Evolutionary conservation across 2,329 filamentous ascomycete species (phyloP), one percentile per base, ranked within the genome.

Genomic region (Zasmidium cellare): DNA sequence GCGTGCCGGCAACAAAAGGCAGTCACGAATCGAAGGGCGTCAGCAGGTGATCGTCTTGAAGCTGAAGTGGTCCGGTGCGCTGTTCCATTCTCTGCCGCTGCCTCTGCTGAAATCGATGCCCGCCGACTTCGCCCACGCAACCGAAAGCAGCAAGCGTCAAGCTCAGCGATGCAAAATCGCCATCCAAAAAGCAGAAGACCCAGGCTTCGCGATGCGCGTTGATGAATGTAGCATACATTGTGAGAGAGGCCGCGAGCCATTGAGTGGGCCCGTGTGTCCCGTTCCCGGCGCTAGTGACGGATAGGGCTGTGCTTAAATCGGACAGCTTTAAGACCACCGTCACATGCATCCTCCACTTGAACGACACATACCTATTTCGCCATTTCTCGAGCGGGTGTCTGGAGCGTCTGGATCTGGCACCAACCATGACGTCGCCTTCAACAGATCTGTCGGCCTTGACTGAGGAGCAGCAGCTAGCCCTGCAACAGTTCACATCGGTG

Each of bases 401-500:
- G 7, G 28, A 14, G 28, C 28, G 14, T 16, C 12, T 14, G 35
- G 35, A 41, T 41, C 16, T 14, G 3, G n/a, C 16, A 3, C n/a
- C 6, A 41, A 41, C 14, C 35, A 55, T 55, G 53, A 46, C 53
- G 51, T 50, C 55, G 25, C 35, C 55, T 9, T 44, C 68, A 22
- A 68, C 83, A 58, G 86, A 90, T 73, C 80, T 89, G 68, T 82
- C 82, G 68, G 82, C 87, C 75, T 87, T 97, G 70, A 89, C 88
- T 51, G 78, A 87, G 62, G 84, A 84, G 65, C 92, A 97, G 79
- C 91, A 91, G 74, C 84, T 88, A 52, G 89, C 91, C 48, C 84
- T 99, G 23, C 87, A 96, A 68, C 93, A 96, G 70, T 96, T 92
- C 75, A 91, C 87, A 16, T 84, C 89, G 52, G 89, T 99, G 51